phyloP scores from a whole-genome alignment of 805 yeast genomes.

The Candida suzukii region DNA sequence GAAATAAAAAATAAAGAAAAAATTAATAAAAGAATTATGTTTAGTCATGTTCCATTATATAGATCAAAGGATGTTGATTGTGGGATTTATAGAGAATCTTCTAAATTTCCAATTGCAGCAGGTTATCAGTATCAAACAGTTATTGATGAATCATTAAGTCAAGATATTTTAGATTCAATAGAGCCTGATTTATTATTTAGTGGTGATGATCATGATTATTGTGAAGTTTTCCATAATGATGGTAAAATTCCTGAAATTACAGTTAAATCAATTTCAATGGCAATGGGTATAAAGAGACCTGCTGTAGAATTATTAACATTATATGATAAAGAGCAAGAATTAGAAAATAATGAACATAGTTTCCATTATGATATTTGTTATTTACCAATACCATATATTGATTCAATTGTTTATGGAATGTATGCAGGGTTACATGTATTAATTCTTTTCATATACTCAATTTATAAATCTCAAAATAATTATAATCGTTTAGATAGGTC shows the following conservation, averaged over 20 bases:
- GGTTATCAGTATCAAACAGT: constrained; percentile 91
- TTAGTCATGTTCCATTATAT: constrained; percentile 84
- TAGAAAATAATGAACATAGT: constrained; percentile 17
- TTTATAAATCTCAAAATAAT: background rate
- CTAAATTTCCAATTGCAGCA: constrained; percentile 56
- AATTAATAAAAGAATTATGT: constrained; percentile 55
- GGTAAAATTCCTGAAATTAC: background rate
- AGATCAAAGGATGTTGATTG: constrained; percentile 61
- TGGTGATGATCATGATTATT: constrained; percentile 97
- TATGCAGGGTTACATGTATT: constrained; percentile 24
- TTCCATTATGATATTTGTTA: constrained; percentile 37
- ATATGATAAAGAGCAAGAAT: constrained; percentile 8
- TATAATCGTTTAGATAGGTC: background rate
- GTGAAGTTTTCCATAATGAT: constrained; percentile 57
- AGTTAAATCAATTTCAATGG: constrained; percentile 86
- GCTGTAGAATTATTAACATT: constrained; percentile 29
- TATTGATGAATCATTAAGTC: constrained; percentile 50
- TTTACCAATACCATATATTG: constrained; percentile 38
- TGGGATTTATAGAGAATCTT: constrained; percentile 71
- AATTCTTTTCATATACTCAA: background rate
- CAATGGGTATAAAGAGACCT: constrained; percentile 55
- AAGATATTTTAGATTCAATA: constrained; percentile 46
- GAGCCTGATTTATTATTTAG: constrained; percentile 70
- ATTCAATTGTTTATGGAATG: constrained; percentile 29
- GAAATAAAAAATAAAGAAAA: constrained; percentile 20